phyloP scores from a whole-genome alignment of 768 basidiomycete genomes.

The Pholiota microspora region DNA sequence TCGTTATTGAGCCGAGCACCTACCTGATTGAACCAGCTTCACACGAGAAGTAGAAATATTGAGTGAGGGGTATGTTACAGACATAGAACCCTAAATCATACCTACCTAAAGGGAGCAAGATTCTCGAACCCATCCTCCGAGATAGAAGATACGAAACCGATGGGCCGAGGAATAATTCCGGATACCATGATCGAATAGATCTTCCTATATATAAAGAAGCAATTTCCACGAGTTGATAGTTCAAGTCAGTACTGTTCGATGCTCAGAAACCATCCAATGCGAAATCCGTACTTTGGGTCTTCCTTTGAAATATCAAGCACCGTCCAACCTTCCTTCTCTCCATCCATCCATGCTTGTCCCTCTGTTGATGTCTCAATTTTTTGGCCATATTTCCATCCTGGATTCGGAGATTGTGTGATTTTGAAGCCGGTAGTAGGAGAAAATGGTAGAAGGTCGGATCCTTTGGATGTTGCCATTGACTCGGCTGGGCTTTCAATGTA shows the following conservation, averaged over 20 bases:
- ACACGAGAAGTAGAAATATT: neutral
- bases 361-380: slow-evolving; percentile 28
- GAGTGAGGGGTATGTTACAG: neutral
- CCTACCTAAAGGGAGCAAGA: slow-evolving; percentile 56
- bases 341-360: slow-evolving; percentile 42
- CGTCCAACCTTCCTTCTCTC: slow-evolving; percentile 39
- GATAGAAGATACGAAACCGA: slow-evolving; percentile 68
- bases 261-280: neutral
- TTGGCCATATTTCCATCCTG: slow-evolving; percentile 37
- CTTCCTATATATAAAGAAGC: too few relatives aligned
- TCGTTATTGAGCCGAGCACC: too few relatives aligned
- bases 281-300: slow-evolving; percentile 30
- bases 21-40: slow-evolving; percentile 46
- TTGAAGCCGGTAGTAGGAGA: slow-evolving; percentile 23
- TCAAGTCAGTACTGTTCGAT: neutral
- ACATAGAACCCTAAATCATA: neutral
- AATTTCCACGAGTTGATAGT: too few relatives aligned
- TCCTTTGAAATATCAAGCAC: slow-evolving; percentile 31
- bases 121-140: slow-evolving; percentile 52
- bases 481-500: too few relatives aligned
- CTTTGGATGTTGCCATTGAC: slow-evolving; percentile 2
- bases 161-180: slow-evolving; percentile 62
- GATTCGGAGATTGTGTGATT: slow-evolving; percentile 34
- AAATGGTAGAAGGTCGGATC: slow-evolving; percentile 19
- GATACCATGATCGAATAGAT: slow-evolving; percentile 49